Evolutionary conservation across 2,329 filamentous ascomycete genomes (phyloP), one percentile per base, ranked within the genome.

Genomic region (Nemania sp.): DNA sequence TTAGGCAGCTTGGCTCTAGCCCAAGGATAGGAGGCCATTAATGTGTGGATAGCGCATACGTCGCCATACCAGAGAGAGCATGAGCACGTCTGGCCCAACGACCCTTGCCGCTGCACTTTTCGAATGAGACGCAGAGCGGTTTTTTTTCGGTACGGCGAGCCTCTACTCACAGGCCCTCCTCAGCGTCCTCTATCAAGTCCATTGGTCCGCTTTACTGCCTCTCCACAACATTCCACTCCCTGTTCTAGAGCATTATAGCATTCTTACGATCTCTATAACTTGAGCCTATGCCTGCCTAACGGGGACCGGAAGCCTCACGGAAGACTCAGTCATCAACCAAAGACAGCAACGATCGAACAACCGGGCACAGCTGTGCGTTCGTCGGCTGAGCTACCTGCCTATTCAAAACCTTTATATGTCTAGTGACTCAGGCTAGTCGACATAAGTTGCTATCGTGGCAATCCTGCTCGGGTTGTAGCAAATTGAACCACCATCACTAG

Each of bases 401-500:
- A 61, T 43, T 29, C 54, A 24, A 61, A 57, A 27, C 41, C 24
- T 41, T 66, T 66, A 64, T 66, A 68, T 53, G 60, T 38, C 20
- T 8, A 35, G 54, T 41, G 52, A 60, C 47, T 47, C 32, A 35
- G 59, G 26, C 20, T 29, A 52, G 57, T 64, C 24, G 51, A 49
- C 20, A 38, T 60, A 45, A 51, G 45, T 58, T 63, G 26, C 53
- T 26, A 51, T 35, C 53, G 41, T 70, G 56, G 57, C 54, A 59
- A 45, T 47, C 32, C 20, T 11, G 8, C 32, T 62, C 24, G 47
- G 35, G 52, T 74, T n/a, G 67, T 72, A 72, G 67, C 76, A 78
- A 71, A 75, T 77, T 68, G 80, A 77, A 63, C 73, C 73, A 70
- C 73, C 77, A 63, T 38, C 73, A 73, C 70, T 74, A 67, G 72